phyloP scores from a whole-genome alignment of 257 asterid genomes.

The Solanum arcanum region DNA sequence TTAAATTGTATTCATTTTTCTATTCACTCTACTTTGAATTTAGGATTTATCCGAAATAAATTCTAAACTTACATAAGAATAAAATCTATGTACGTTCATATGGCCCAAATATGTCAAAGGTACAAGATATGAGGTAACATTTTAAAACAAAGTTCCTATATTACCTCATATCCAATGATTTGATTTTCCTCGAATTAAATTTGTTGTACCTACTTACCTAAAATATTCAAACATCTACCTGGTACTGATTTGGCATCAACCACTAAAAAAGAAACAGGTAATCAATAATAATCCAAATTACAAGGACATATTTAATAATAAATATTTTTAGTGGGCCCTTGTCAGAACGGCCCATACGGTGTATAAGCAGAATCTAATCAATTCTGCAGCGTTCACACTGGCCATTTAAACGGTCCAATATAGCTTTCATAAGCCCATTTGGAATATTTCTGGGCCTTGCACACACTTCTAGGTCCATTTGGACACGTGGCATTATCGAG shows the following conservation, averaged over 20 bases:
- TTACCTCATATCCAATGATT: background rate
- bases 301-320: background rate
- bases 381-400: conserved; percentile 1
- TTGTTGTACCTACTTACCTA: background rate
- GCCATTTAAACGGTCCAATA: background rate
- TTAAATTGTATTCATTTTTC: background rate
- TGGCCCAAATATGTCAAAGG: background rate
- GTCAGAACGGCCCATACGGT: background rate
- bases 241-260: background rate
- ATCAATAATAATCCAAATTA: background rate
- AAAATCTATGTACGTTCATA: no score
- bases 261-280: background rate
- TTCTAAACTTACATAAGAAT: background rate
- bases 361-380: background rate
- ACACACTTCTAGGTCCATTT: conserved; percentile 1
- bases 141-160: background rate
- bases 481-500: conserved; percentile 16
- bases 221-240: background rate
- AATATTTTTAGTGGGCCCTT: background rate
- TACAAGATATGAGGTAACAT: background rate
- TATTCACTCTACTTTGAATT: background rate
- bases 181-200: background rate
- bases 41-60: rapidly evolving
- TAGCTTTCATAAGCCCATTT: background rate
- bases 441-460: background rate